phyloP scores from a whole-genome alignment of 176 grass and related monocot species.

The Tuctoria greenei region DNA sequence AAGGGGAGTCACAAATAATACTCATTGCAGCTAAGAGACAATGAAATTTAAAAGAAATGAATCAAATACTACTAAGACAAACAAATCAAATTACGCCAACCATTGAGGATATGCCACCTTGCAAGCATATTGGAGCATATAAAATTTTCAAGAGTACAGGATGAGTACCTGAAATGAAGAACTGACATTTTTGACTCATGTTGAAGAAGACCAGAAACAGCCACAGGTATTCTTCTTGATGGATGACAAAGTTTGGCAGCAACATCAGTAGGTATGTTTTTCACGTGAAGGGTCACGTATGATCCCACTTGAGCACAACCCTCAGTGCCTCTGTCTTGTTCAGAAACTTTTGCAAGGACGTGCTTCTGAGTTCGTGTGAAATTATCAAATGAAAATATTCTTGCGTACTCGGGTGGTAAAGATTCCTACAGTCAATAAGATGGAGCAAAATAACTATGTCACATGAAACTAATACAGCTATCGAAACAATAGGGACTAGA shows the following conservation, averaged over 20 bases:
- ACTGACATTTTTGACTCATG: constrained; percentile 95
- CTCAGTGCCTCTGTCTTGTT: constrained; percentile 45
- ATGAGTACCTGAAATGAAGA: constrained; percentile 87
- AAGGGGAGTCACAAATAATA: neutral
- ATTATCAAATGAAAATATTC: constrained; percentile 97
- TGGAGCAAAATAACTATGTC: neutral
- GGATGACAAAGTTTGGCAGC: constrained; percentile 63
- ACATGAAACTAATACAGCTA: neutral
- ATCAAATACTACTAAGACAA: neutral
- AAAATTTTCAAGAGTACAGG: constrained; percentile 1
- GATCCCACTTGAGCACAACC: constrained; percentile 65
- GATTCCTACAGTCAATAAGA: constrained; percentile 75
- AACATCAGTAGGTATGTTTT: constrained; percentile 60
- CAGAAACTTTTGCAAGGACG: constrained; percentile 56
- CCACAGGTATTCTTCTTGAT: constrained; percentile 59
- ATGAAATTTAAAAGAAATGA: neutral
- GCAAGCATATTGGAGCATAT: neutral
- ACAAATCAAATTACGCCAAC: neutral
- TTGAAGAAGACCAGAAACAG: constrained; percentile 71
- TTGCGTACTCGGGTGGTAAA: constrained; percentile 74
- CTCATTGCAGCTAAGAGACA: neutral
- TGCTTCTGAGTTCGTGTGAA: constrained; percentile 83
- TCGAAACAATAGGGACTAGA: neutral
- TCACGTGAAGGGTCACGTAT: constrained; percentile 74
- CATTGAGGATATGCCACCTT: neutral